Evolutionary conservation across 176 grass and related monocot species (phyloP), one percentile per base, ranked within the genome.

Genomic region (Avena eriantha): DNA sequence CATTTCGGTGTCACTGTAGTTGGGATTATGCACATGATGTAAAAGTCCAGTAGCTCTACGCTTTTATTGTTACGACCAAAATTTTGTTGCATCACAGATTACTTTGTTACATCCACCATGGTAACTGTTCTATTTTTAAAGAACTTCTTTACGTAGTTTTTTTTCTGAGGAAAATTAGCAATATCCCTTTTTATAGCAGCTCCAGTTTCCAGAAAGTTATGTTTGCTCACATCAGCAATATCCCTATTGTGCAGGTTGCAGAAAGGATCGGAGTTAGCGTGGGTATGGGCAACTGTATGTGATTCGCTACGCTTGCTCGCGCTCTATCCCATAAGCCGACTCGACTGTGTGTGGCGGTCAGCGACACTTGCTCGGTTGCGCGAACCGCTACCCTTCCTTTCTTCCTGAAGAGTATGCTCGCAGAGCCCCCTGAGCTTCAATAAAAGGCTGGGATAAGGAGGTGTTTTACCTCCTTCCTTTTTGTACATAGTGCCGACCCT

Each of bases 261-360:
- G 88, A 87, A 77, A 85, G 84, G 77, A 93, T 93, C 36, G 91
- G 91, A 46, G 88, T 93, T 41, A 49, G 89, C 0, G 77, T 90
- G 1, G 74, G 74, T 3, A 77, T 77, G 74, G 16, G 24, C 9
- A 77, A 77, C 74, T 35, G 4, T 1, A 77, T 77, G 74, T 77
- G 74, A 77, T 35, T 7, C 29, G 0, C 49, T 7, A 13, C 26
- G 49, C 4, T 12, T 77, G 26, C 26, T 56, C 18, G 17, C 17
- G 7, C 17, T 21, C 34, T 39, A 21, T 16, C 33, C 17, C 16
- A 21, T 53, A 35, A 77, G 74, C 1, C 16, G 17, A 7, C 49
- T 77, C 50, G 6, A 19, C 74, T 21, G 8, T 11, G 8, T 0
- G 23, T 54, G 7, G 72, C 26, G 24, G 74, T 55, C 49, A 1